phyloP scores from a whole-genome alignment of 2,329 filamentous ascomycete genomes.

The Aspergillus pseudotamarii region DNA sequence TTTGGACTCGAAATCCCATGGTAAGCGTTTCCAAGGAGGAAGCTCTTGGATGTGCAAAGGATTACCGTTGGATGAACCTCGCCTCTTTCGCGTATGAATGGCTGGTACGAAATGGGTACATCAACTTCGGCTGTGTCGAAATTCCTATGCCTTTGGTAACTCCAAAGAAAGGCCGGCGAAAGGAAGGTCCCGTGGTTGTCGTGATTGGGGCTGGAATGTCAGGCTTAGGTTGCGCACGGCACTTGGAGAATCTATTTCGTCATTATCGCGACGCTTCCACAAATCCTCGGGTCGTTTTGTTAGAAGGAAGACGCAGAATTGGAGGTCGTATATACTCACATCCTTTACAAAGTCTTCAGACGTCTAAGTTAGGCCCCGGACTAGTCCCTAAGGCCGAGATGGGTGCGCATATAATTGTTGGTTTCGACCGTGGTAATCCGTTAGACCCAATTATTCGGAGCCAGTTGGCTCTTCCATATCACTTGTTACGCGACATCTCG shows the following conservation, averaged over 20 bases:
- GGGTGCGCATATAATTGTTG: slow-evolving; percentile 97
- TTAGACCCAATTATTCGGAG: slow-evolving; percentile 88
- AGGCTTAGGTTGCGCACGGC: slow-evolving; percentile 86
- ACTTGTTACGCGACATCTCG: slow-evolving; percentile 75
- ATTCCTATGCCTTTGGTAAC: slow-evolving; percentile 55
- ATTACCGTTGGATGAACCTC: slow-evolving; percentile 83
- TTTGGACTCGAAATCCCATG: slow-evolving; percentile 87
- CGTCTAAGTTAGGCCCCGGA: slow-evolving; percentile 53
- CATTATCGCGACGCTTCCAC: slow-evolving; percentile 74
- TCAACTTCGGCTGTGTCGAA: slow-evolving; percentile 92
- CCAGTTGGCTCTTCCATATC: slow-evolving; percentile 84
- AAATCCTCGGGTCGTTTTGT: slow-evolving; percentile 71
- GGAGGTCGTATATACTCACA: slow-evolving; percentile 94
- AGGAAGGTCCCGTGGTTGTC: slow-evolving; percentile 71
- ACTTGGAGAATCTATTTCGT: slow-evolving; percentile 81
- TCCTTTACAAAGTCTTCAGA: slow-evolving; percentile 62
- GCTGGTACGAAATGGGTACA: slow-evolving; percentile 87
- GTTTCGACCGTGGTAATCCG: slow-evolving; percentile 93
- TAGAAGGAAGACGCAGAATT: slow-evolving; percentile 85
- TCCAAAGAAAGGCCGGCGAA: slow-evolving; percentile 45
- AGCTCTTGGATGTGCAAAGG: slow-evolving; percentile 86
- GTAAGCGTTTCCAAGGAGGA: slow-evolving; percentile 80
- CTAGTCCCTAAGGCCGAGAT: slow-evolving; percentile 84
- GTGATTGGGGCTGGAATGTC: slow-evolving; percentile 94
- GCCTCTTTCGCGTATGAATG: slow-evolving; percentile 90